Evolutionary conservation across 495 filamentous ascomycete species (phyloP), one percentile per base, ranked within the genome.

Genomic region (Acidomyces sp.): DNA sequence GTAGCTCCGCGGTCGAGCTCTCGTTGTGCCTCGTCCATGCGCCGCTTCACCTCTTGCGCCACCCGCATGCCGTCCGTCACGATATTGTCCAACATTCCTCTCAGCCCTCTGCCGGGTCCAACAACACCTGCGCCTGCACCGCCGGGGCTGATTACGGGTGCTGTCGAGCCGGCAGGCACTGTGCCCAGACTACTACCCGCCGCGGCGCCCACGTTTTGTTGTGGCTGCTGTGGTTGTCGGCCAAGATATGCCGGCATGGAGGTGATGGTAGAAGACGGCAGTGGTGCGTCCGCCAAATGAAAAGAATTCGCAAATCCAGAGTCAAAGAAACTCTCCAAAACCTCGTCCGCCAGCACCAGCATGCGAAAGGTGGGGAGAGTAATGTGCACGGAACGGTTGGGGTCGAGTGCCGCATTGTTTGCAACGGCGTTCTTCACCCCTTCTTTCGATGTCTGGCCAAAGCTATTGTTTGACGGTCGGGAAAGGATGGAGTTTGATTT

Each of bases 291-390:
- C 39, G 72, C 68, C 15, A 84, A 70, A 34, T 65, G 69, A 65
- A 84, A 82, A n/a, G 75, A 80, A 46, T 74, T 74, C 0, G 76
- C 69, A 63, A 84, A 81, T 43, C 72, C 75, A 23, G 68, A 78
- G 60, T 97, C 90, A 58, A 97, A 97, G 61, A 97, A 97, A 50
- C 85, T 78, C 53, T 97, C 88, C 10, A 97, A 75, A 2, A 88
- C 70, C 53, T 97, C 90, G 57, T 97, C 90, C 42, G 90, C 90
- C 16, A 97, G 74, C 31, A 97, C 78, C 18, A 97, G 85, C 90
- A 97, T 97, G 49, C 90, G 80, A 71, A 97, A 97, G 16, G 90
- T 97, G 0, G 92, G 92, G 6, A 97, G 75, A 6, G 92, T 96
- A 55, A 97, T 95, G 58, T 93, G 80, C 0, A 97, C 71, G 0